A percentile compares a stretch with the other conserved stretches of the same genome.
These are phyloP conservation scores for Davidsoniella eucalypti DNA, from an alignment of 2,329 filamentous ascomycete genomes.

Conservation along the genomic window DNA sequence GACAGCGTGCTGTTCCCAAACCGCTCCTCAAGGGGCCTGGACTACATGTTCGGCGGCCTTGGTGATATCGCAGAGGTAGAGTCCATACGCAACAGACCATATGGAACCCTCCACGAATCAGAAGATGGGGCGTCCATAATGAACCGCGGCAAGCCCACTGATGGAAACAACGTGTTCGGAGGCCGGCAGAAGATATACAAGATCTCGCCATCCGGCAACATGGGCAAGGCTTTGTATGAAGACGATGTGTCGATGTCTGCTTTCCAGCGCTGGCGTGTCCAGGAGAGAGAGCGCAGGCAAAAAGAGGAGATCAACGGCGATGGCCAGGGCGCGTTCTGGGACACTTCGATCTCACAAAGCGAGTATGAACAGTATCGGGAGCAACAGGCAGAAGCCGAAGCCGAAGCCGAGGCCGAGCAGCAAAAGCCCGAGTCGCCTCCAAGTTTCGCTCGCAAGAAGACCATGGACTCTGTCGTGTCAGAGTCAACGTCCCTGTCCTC, in stretches of 20 bases:
- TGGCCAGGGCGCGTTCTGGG: not conserved
- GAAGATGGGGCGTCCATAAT: slow-evolving; percentile 78
- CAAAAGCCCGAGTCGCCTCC: not conserved
- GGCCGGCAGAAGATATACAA: slow-evolving; percentile 93
- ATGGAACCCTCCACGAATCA: slow-evolving; percentile 46
- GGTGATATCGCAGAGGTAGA: slow-evolving; percentile 83
- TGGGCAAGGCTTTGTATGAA: slow-evolving; percentile 63
- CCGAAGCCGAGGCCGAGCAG: not conserved
- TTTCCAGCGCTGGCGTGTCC: slow-evolving; percentile 59
- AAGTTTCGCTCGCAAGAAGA: slow-evolving; percentile 3
- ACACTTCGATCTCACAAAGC: not conserved
- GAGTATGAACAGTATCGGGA: not conserved
- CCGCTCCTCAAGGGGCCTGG: slow-evolving; percentile 52
- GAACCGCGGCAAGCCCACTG: slow-evolving; percentile 62
- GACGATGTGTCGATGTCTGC: slow-evolving; percentile 68
- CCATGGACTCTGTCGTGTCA: not conserved
- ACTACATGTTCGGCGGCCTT: slow-evolving; percentile 43
- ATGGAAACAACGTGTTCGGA: slow-evolving; percentile 87
- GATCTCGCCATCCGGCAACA: slow-evolving; percentile 40
- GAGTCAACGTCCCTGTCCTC: slow-evolving; percentile 25
- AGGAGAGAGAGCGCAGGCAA: slow-evolving; percentile 36
- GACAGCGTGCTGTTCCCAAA: slow-evolving; percentile 81
- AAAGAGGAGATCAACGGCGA: not conserved
- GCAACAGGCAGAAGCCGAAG: no score
- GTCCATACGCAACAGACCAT: slow-evolving; percentile 51